Base-by-base conservation (phyloP, 306 rosid genomes). In the Datisca glomerata region DNA sequence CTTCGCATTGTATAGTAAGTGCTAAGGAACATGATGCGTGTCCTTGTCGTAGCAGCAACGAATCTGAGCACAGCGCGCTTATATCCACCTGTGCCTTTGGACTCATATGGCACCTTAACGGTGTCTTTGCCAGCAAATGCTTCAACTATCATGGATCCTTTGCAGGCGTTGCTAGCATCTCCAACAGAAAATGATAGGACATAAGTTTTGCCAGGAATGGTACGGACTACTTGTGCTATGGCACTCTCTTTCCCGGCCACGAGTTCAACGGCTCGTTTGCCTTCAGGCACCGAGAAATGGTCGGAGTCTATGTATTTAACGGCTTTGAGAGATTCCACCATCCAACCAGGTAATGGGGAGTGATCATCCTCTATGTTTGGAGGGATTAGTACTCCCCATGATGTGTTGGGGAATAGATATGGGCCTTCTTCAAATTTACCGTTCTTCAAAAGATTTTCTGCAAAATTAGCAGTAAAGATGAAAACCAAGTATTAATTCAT, bases 181-280 rank as follows among this genome's bases (percentile, higher is more conserved):
- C 98, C 98, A 0, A 89, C 95, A 0, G 78, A 58, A 24, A 89
- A 89, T 6, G 92, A 49, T 12, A 89, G 86, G 3, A 69, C 57
- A 40, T 89, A 89, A 28, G 74, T 78, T 44, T 50, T 80, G 3
- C 94, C 92, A 0, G 91, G 81, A 20, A 70, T 51, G 7, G 96
- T 91, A 25, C 98, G 65, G 16, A 66, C 94, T 0, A 91, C 68
- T 44, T 91, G 98, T 1, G 98, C 96, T 1, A 91, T 84, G 2
- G 96, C 98, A 13, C 98, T 91, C 21, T 91, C 98, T 69, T 91
- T 91, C 1, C 98, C 98, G 0, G 93, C 96, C 0, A 91, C 72
- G 1, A 91, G 69, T 48, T 91, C 98, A 9, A 91, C 80, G 0
- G 94, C 98, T 21, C 95, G 64, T 23, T 50, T 68, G 1, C 92